phyloP scores from a whole-genome alignment of 2,329 filamentous ascomycete genomes.

The Fusarium irregulare region DNA sequence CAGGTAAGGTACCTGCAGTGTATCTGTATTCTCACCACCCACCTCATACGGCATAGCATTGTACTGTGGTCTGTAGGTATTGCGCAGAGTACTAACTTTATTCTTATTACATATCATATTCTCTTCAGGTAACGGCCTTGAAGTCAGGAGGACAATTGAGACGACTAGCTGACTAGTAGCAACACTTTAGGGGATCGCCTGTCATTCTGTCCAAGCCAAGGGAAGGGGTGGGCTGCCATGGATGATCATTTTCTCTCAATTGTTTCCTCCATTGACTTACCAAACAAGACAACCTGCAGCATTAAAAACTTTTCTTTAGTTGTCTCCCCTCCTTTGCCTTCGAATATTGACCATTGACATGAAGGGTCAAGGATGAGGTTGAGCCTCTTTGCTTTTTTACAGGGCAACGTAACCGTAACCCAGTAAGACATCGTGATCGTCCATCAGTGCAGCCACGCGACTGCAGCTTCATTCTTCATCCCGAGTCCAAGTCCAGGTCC shows the following conservation, averaged over 20 bases:
- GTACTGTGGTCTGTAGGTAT: neutral
- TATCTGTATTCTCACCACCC: neutral
- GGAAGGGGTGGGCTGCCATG: neutral
- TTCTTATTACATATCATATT: constrained; percentile 1
- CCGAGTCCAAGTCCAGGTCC: constrained; percentile 4
- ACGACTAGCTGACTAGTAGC: neutral
- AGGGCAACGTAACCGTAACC: constrained; percentile 17
- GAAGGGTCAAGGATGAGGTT: constrained; percentile 1
- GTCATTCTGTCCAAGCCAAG: neutral
- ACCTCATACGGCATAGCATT: neutral
- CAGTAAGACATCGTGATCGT: constrained; percentile 21
- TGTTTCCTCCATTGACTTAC: constrained; percentile 15
- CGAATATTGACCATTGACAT: constrained; percentile 3
- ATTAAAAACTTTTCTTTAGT: neutral
- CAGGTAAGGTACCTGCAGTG: neutral
- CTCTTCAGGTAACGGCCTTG: neutral
- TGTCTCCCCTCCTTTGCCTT: constrained; percentile 9
- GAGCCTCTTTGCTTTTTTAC: constrained; percentile 36
- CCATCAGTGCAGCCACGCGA: constrained; percentile 16
- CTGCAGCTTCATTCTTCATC: constrained; percentile 29
- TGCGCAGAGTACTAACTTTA: neutral
- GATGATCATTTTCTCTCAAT: constrained; percentile 2
- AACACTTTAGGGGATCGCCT: neutral
- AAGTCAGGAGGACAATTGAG: constrained; percentile 18
- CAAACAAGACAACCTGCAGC: neutral